phyloP scores from a whole-genome alignment of 2,329 filamentous ascomycete species.

The Alternaria brassicae region DNA sequence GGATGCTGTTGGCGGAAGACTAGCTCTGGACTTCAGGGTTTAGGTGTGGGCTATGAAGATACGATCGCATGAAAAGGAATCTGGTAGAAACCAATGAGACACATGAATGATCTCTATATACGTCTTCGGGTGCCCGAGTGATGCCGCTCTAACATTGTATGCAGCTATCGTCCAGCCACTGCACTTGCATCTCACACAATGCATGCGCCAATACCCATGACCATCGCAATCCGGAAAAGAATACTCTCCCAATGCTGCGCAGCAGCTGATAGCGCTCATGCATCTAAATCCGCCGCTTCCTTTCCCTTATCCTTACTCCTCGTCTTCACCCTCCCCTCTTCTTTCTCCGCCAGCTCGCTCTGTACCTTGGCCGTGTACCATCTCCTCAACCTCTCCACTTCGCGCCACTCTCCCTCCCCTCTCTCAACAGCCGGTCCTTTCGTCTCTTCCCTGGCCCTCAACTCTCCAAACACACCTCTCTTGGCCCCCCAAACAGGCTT shows the following conservation, averaged over 20 bases:
- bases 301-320: conserved; percentile 23
- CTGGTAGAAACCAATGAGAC: conserved; percentile 31
- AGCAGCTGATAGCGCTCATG: neutral
- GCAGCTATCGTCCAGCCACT: neutral
- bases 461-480: conserved; percentile 37
- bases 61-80: conserved; percentile 27
- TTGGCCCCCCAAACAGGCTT: conserved; percentile 39
- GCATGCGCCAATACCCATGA: neutral
- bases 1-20: neutral
- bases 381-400: conserved; percentile 49
- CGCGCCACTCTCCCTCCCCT: conserved; percentile 54
- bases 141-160: neutral
- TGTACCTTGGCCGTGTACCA: conserved; percentile 48
- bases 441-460: conserved; percentile 51
- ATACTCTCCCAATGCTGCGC: neutral
- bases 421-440: conserved; percentile 57
- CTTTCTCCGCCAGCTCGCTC: conserved; percentile 25
- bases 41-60: conserved; percentile 21
- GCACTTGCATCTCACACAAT: neutral
- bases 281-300: conserved; percentile 2
- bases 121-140: conserved; percentile 1
- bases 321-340: conserved; percentile 18
- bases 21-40: neutral
- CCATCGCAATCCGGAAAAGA: neutral
- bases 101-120: conserved; percentile 33